These are phyloP conservation scores for Diplodia corticola DNA, from an alignment of 2,329 filamentous ascomycete species.

Conservation along the genomic window DNA sequence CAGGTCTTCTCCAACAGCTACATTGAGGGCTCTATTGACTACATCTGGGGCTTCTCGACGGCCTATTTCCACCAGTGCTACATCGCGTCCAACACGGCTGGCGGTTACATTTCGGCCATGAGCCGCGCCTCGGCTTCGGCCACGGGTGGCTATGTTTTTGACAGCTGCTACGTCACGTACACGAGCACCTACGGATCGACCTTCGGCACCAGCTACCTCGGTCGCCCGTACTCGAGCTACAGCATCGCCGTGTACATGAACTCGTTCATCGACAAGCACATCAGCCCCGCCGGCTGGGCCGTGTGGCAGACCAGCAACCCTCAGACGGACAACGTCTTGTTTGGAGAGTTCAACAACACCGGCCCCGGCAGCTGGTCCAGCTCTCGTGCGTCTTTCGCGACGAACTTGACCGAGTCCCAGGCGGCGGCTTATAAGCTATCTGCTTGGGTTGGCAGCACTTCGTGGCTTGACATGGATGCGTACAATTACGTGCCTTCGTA, in stretches of 20 bases:
- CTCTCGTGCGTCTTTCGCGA: constrained; percentile 39
- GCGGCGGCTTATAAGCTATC: constrained; percentile 40
- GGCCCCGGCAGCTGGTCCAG: constrained; percentile 37
- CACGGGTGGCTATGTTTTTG: constrained; percentile 54
- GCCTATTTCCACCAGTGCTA: constrained; percentile 31
- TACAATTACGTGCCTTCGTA: constrained; percentile 44
- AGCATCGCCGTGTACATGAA: constrained; percentile 51
- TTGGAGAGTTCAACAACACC: constrained; percentile 55
- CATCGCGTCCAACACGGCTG: constrained; percentile 17
- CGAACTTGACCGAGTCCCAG: constrained; percentile 38
- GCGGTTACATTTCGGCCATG: constrained; percentile 29
- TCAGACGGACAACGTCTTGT: constrained; percentile 21
- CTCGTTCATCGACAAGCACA: constrained; percentile 52
- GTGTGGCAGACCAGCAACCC: constrained; percentile 39
- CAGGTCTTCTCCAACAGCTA: constrained; percentile 51
- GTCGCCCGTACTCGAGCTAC: constrained; percentile 52
- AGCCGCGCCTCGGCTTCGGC: constrained; percentile 29
- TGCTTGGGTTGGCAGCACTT: constrained; percentile 44
- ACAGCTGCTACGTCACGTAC: constrained; percentile 48
- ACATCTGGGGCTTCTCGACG: constrained; percentile 56
- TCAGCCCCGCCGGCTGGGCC: constrained; percentile 59
- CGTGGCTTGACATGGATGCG: constrained; percentile 46
- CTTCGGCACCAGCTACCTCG: constrained; percentile 46
- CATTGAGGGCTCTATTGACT: constrained; percentile 58
- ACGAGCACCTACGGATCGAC: constrained; percentile 37